Evolutionary conservation across 2,329 filamentous ascomycete genomes (phyloP).

Genomic region (Pyrenochaeta sp.): DNA sequence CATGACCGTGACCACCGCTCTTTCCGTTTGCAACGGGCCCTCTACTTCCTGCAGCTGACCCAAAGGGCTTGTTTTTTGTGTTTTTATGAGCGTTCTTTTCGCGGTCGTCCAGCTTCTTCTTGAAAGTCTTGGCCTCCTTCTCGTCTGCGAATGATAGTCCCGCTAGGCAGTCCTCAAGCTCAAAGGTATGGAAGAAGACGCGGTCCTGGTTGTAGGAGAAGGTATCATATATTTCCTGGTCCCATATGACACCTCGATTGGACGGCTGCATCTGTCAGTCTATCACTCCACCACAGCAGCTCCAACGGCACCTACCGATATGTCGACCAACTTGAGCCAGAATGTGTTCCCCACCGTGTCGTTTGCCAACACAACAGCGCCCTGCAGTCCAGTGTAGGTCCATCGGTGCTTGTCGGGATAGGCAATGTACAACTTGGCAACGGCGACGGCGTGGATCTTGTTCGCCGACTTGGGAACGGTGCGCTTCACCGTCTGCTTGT

Average conservation of each 20-base stretch:
- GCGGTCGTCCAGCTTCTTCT: constrained; percentile 95
- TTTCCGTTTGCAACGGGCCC: constrained; percentile 39
- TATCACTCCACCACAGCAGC: not conserved
- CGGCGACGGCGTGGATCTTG: constrained; percentile 96
- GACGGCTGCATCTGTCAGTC: constrained; percentile 62
- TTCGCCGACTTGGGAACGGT: constrained; percentile 92
- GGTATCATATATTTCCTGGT: constrained; percentile 92
- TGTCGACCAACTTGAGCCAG: constrained; percentile 97
- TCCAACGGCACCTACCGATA: constrained; percentile 72
- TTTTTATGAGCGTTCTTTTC: constrained; percentile 95
- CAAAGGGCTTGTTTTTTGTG: constrained; percentile 80
- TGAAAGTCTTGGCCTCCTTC: constrained; percentile 96
- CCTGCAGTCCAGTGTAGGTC: constrained; percentile 93
- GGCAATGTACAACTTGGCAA: constrained; percentile 91
- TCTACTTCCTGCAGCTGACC: constrained; percentile 45
- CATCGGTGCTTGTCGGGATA: constrained; percentile 87
- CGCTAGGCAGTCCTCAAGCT: constrained; percentile 90
- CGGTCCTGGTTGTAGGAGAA: constrained; percentile 97
- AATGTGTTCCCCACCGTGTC: constrained; percentile 95
- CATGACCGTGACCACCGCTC: constrained; percentile 48
- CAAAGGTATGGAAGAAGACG: constrained; percentile 97
- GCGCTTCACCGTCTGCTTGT: constrained; percentile 96
- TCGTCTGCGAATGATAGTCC: constrained; percentile 94
- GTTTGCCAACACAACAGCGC: constrained; percentile 89
- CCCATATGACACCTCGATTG: constrained; percentile 43